These are phyloP conservation scores for Candida nitratophila DNA, from an alignment of 805 yeast genomes.

Conservation along the genomic window DNA sequence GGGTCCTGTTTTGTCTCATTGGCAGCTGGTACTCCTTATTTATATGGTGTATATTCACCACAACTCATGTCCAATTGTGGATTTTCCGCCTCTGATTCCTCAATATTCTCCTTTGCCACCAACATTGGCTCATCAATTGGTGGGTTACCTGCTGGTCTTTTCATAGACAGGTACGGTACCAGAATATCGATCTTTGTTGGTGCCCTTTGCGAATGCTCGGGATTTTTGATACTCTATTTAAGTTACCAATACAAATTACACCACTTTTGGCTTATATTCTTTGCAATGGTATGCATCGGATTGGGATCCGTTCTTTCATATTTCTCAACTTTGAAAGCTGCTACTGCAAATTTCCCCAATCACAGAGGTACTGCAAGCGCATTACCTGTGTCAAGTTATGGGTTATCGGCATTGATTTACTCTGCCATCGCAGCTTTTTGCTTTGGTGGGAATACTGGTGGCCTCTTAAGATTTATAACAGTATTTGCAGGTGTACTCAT, in stretches of 20 bases:
- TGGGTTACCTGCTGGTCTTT: constrained; percentile 64
- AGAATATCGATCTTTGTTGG: constrained; percentile 47
- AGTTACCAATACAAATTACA: constrained; percentile 36
- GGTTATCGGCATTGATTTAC: constrained; percentile 62
- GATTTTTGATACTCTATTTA: constrained; percentile 44
- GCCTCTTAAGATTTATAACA: constrained; percentile 49
- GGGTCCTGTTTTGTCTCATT: constrained; percentile 40
- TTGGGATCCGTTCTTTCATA: constrained; percentile 58
- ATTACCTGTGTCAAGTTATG: constrained; percentile 61
- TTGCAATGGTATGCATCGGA: constrained; percentile 49
- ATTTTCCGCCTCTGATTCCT: constrained; percentile 53
- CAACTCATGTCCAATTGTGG: constrained; percentile 53
- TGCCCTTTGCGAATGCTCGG: constrained; percentile 43
- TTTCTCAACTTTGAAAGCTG: constrained; percentile 52
- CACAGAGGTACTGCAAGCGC: constrained; percentile 68
- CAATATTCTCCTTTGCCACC: constrained; percentile 54
- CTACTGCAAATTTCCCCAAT: constrained; percentile 60
- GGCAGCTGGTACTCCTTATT: constrained; percentile 71
- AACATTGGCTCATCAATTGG: constrained; percentile 62
- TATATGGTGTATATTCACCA: constrained; percentile 72
- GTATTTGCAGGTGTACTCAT: constrained; percentile 41
- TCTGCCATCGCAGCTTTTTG: constrained; percentile 48
- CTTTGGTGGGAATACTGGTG: constrained; percentile 46
- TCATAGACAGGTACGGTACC: constrained; percentile 59
- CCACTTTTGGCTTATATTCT: constrained; percentile 34